Evolutionary conservation across 2,329 filamentous ascomycete genomes (phyloP), one percentile per base, ranked within the genome.

Genomic region (Biscogniauxia sp.): DNA sequence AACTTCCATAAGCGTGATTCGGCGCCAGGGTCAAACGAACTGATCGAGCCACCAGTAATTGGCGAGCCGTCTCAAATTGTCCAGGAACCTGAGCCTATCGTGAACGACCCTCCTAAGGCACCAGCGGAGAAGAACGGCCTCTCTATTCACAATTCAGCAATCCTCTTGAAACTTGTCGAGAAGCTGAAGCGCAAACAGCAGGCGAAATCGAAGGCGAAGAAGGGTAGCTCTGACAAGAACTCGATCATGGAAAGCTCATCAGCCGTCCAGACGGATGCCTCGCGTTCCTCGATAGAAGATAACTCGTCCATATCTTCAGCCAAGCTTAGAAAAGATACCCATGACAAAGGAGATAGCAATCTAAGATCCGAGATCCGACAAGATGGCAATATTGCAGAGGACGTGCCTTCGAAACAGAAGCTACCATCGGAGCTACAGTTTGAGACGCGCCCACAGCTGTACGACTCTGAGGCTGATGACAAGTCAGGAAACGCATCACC

Each of bases 1-100:
- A 77, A 74, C 1, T 92, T 87, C 68, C 84, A 84, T 64, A 82
- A 80, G 55, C 85, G 88, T 26, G 82, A 85, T 57, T 89, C 87
- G 1, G 86, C 88, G 7, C 86, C 87, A 3, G 83, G 83, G 4
- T 83, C 85, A 3, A 82, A 85, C 64, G 82, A 84, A 55, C 80
- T 85, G 5, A 82, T 78, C 58, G 77, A 78, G 0, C 81, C 84
- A 65, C 80, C 79, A 3, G 77, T 79, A 8, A 73, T 76, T 3
- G 80, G 83, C 9, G 19, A 51, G 50, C 23, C 50, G 19, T 23
- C 50, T 9, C 19, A 45, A n/a, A 11, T 15, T 45, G 37, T 15
- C 37, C 37, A 45, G 17, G 37, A 45, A 45, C 37, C 37, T 45
- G 37, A n/a, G 17, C 15, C 17, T 45, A 11, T 45, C 11, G 13